Base-by-base conservation (phyloP, 2,329 filamentous ascomycete species). In the Penicillium sp. region DNA sequence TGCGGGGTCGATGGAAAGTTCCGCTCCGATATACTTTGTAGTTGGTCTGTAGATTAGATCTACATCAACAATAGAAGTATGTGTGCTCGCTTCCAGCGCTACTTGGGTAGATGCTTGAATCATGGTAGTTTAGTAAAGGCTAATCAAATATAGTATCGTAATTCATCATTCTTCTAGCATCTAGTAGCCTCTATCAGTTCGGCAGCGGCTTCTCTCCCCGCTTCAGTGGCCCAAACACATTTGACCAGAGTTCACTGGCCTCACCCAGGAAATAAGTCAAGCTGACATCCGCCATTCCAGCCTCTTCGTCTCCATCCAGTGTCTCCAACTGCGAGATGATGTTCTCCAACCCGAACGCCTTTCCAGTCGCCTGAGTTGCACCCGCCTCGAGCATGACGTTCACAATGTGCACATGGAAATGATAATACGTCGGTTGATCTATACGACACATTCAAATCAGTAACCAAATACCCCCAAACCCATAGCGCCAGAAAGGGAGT, bases 381-480 rank as follows among this genome's bases (percentile, higher is more conserved):
- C 88, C 90, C 2, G 89, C 86, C 70, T 98, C 93, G 40, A 95
- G 79, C 68, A 84, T 83, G 45, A 94, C 88, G 70, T 97, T 88
- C 49, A 97, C 91, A 52, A 97, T 82, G 67, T 98, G 93, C 55
- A 97, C 82, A 69, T 98, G 93, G 66, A 98, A 88, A 69, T 98
- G 93, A 67, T 97, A 95, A 70, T 97, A 98, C 0, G 93, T 98
- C 8, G 93, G 93, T 75, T 97, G 93, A 71, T 97, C 80, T 81
- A 53, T 43, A 4, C n/a, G n/a, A n/a, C n/a, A 43, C 4, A 53
- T 47, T 19, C 31, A 47, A 29, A 28, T 24, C 26, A 41, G 17
- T n/a, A n/a, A n/a, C n/a, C n/a, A 17, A 41, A 43, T 24, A 10
- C 1, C 37, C 12, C 6, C 12, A 21, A 7, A n/a, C n/a, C n/a